These are phyloP conservation scores for Penicillium sumatraense DNA, from an alignment of 2,329 filamentous ascomycete species.

Conservation along the genomic window DNA sequence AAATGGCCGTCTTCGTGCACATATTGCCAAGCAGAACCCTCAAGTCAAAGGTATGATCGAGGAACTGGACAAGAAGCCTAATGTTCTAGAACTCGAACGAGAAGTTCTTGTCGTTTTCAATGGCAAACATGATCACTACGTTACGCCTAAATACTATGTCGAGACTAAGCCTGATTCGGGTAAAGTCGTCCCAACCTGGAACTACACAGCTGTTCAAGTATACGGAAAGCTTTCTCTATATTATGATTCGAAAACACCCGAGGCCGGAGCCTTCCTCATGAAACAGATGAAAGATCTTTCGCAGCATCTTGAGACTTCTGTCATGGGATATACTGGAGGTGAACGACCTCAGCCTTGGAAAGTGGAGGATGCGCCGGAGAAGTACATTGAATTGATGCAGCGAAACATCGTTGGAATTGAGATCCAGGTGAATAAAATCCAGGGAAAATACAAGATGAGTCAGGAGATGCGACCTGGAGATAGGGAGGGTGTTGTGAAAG, in stretches of 20 bases:
- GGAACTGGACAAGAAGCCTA: background rate
- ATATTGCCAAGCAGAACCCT: background rate
- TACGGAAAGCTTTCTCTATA: slow-evolving; percentile 64
- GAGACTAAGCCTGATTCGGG: background rate
- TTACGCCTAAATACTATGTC: background rate
- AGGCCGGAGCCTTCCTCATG: slow-evolving; percentile 55
- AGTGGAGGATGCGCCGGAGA: slow-evolving; percentile 62
- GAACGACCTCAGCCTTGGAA: slow-evolving; percentile 61
- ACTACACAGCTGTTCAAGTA: slow-evolving; percentile 67
- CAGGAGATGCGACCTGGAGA: slow-evolving; percentile 63
- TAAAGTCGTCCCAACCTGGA: slow-evolving; percentile 27
- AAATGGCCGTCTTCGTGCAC: background rate
- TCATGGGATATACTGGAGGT: slow-evolving; percentile 61
- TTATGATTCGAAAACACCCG: slow-evolving; percentile 52
- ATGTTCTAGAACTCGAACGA: background rate
- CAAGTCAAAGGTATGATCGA: background rate
- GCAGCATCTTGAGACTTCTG: slow-evolving; percentile 53
- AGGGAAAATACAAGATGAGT: slow-evolving; percentile 4
- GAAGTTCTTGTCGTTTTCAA: background rate
- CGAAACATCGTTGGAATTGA: slow-evolving; percentile 58
- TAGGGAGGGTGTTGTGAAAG: slow-evolving; percentile 60
- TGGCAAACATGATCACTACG: background rate
- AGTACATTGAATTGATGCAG: slow-evolving; percentile 61
- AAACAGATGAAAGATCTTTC: slow-evolving; percentile 60
- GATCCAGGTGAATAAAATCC: background rate